A percentile compares a stretch with the other conserved stretches of the same genome.
phyloP scores from a whole-genome alignment of 169 alveolate genomes.

The Cryptosporidium parvum region DNA sequence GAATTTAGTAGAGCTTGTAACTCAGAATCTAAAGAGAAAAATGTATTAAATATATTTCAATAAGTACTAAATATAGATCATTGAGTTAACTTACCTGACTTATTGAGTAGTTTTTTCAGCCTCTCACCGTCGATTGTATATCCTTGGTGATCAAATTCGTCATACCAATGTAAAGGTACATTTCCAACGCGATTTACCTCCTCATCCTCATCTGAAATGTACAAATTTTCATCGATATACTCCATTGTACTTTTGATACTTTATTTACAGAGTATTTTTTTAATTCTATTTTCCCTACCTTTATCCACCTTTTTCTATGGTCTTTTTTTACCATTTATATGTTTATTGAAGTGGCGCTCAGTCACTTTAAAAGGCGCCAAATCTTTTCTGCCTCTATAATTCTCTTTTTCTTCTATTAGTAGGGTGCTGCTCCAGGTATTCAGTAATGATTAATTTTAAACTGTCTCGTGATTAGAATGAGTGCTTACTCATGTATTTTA shows the following conservation, averaged over 20 bases:
- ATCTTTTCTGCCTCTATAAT: background rate
- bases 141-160: slow-evolving; percentile 89
- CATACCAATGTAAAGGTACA: slow-evolving; percentile 90
- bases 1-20: slow-evolving; percentile 85
- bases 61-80: background rate
- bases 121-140: slow-evolving; percentile 88
- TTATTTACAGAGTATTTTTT: background rate
- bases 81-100: slow-evolving; percentile 80
- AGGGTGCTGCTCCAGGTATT: background rate
- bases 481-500: too few relatives aligned
- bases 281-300: background rate
- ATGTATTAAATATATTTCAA: slow-evolving; percentile 21
- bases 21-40: slow-evolving; percentile 55
- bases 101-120: slow-evolving; percentile 82
- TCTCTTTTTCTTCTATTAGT: background rate
- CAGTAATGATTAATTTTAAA: too few relatives aligned
- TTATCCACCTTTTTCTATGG: slow-evolving; percentile 15
- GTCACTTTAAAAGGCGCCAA: slow-evolving; percentile 14
- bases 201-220: slow-evolving; percentile 78
- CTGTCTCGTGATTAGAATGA: background rate
- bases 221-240: slow-evolving; percentile 28
- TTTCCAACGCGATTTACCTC: slow-evolving; percentile 86
- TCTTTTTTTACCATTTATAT: slow-evolving; percentile 17
- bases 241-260: slow-evolving; percentile 11
- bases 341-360: background rate